Evolutionary conservation across 305 asterid genomes (phyloP).

Genomic region (Fraxinus latifolia): DNA sequence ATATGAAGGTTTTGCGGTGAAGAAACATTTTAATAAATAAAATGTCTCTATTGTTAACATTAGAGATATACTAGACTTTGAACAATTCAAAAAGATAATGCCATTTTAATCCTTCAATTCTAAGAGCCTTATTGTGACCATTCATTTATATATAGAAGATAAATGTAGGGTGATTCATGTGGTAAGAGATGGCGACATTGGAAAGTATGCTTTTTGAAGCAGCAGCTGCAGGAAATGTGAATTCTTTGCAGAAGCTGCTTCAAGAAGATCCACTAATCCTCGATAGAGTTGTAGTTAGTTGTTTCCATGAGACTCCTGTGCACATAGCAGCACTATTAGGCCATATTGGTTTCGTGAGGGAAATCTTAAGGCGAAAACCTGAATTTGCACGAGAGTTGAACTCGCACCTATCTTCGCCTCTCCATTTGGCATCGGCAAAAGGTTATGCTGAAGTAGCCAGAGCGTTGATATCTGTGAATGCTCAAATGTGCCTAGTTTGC

Average conservation of each 20-base stretch:
- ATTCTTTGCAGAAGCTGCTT: conserved; percentile 1
- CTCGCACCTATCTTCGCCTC: conserved; percentile 24
- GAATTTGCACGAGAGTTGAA: conserved; percentile 26
- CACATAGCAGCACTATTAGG: conserved; percentile 35
- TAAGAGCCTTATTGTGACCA: neutral
- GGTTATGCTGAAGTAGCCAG: conserved; percentile 26
- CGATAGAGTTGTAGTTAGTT: conserved; percentile 10
- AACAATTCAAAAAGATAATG: neutral
- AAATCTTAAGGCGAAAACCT: conserved; percentile 23
- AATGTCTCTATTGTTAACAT: neutral
- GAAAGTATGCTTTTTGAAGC: conserved; percentile 18
- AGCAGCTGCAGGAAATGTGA: conserved; percentile 25
- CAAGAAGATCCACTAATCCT: conserved; percentile 29
- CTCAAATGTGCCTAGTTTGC: conserved; percentile 18
- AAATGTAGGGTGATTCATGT: neutral
- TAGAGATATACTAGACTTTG: neutral
- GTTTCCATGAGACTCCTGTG: conserved; percentile 25
- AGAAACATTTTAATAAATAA: neutral
- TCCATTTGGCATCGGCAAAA: conserved; percentile 30
- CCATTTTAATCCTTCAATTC: neutral
- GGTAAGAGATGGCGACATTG: neutral
- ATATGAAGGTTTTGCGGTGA: neutral
- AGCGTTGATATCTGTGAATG: conserved; percentile 10
- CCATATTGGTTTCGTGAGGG: conserved; percentile 15
- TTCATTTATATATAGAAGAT: neutral